Evolutionary conservation across 139 green algal genomes (phyloP).

Genomic region (Astrephomene gubernaculifera): DNA sequence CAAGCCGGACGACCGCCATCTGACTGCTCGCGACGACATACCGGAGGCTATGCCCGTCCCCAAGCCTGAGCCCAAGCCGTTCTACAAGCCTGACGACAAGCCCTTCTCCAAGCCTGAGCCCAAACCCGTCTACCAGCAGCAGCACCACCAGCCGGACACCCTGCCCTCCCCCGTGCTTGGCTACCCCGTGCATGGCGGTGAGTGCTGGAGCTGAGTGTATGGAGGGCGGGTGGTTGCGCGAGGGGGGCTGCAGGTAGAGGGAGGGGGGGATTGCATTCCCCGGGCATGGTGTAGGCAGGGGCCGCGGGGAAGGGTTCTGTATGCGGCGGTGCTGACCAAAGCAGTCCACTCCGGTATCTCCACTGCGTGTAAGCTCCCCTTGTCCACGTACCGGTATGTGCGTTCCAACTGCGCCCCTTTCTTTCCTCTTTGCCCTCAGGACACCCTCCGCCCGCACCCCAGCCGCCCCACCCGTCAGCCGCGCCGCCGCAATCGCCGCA

Average conservation of each 20-base stretch:
- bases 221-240: too few species aligned
- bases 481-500: too few species aligned
- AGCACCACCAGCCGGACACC: neutral
- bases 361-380: too few species aligned
- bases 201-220: too few species aligned
- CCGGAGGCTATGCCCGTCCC: neutral
- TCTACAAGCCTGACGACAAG: neutral
- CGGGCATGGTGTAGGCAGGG: too few species aligned
- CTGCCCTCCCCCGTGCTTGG: too few species aligned
- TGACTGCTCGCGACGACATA: neutral
- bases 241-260: too few species aligned
- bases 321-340: too few species aligned
- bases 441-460: neutral
- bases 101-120: neutral
- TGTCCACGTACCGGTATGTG: too few species aligned
- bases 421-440: neutral
- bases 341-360: too few species aligned
- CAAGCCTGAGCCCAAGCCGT: neutral
- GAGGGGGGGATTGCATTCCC: too few species aligned
- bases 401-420: neutral
- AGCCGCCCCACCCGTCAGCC: neutral
- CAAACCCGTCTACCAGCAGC: neutral
- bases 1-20: neutral
- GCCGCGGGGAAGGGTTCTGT: too few species aligned
- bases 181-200: slow-evolving; percentile 13